Evolutionary conservation across 1,139 yeast genomes (phyloP), one percentile per base, ranked within the genome.

Genomic region (Hansenula sp.): DNA sequence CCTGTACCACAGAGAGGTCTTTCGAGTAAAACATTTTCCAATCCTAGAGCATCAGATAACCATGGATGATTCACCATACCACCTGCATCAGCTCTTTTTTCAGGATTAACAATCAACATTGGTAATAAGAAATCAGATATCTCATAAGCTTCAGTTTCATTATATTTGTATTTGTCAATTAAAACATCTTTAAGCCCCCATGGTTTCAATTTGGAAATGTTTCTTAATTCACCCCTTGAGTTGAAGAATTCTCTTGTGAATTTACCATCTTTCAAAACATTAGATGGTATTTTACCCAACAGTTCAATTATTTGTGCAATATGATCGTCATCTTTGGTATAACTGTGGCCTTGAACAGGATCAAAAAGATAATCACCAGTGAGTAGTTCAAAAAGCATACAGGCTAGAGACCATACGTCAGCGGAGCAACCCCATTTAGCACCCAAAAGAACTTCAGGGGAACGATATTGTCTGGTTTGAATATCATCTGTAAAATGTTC

Each of bases 341-440:
- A 82, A 14, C 68, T 61, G 37, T 64, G 69, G 0, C 70, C 69
- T 40, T 64, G 61, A 30, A 61, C 62, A 2, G 90, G 90, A 60
- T 82, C 88, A 57, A 83, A 82, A 34, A 82, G 62, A 54, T 79
- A 82, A 56, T 82, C 89, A n/a, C 89, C 87, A 0, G 92, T 82
- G 20, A 82, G 65, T 17, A 83, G 62, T 58, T 83, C 92, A 57
- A 82, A 83, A 6, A 82, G 66, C 40, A 82, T 64, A 57, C 90
- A 82, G 1, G 84, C 90, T 25, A 79, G 61, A 2, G 87, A 79
- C 92, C 92, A 83, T 34, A 82, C 65, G 60, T 83, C 92, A 0
- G 87, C 79, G 40, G 84, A 77, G 39, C 84, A 78, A 1, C 89
- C 89, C 90, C 90, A 83, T 19, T 71, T 65, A 30, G 77, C 75